These are phyloP conservation scores for Kurtzmaniella quercitrusa DNA, from an alignment of 1,139 yeast genomes.

Conservation along the genomic window DNA sequence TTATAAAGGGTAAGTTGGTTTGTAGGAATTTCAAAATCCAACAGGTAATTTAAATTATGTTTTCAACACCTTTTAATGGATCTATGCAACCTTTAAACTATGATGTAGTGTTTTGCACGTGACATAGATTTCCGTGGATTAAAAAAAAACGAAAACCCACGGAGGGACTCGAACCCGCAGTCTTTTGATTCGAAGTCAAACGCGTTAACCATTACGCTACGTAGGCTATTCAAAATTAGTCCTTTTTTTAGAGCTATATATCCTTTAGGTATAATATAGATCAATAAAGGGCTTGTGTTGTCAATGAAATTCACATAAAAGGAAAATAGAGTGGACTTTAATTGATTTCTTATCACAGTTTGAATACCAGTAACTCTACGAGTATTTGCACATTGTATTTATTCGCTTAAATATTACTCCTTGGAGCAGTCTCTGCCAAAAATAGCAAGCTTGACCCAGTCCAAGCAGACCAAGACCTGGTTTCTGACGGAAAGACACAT, in stretches of 20 bases:
- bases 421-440: conserved; percentile 84
- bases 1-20: no score
- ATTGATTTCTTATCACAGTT: no score
- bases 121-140: not conserved
- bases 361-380: no score
- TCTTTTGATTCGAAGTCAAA: conserved; percentile 4
- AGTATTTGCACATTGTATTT: not conserved
- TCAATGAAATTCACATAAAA: no score
- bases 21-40: no score
- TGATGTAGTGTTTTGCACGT: no score
- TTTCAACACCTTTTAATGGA: no score
- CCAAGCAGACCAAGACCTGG: conserved; percentile 78
- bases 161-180: conserved; percentile 42
- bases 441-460: conserved; percentile 82
- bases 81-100: no score
- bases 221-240: not conserved
- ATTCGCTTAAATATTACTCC: conserved; percentile 26
- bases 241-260: not conserved
- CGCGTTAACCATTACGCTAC: conserved; percentile 5
- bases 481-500: conserved; percentile 90
- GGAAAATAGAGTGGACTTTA: no score
- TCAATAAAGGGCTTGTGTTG: not conserved
- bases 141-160: conserved; percentile 28
- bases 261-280: no score
- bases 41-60: no score